Evolutionary conservation across 2,329 filamentous ascomycete genomes (phyloP).

Genomic region (Chaetomium sp.): DNA sequence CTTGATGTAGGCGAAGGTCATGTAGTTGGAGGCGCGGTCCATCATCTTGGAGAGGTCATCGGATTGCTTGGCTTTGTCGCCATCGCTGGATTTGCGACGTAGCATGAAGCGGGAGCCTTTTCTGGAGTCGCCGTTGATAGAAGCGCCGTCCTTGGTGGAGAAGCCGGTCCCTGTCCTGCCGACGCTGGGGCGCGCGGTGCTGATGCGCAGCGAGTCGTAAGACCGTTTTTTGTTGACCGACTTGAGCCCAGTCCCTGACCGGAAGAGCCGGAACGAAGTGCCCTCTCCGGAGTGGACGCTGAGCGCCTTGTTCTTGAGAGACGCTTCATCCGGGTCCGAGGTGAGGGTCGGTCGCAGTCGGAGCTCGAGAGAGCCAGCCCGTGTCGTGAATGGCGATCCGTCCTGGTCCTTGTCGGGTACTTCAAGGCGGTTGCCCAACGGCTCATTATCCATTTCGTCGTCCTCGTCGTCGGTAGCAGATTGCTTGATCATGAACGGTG

Average conservation of each 20-base stretch:
- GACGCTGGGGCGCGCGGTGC: constrained; percentile 48
- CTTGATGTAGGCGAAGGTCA: constrained; percentile 94
- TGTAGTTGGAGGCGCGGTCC: constrained; percentile 89
- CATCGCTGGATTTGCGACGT: constrained; percentile 50
- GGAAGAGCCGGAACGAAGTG: constrained; percentile 57
- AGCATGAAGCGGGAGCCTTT: constrained; percentile 60
- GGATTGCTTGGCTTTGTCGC: constrained; percentile 61
- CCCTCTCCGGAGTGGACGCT: constrained; percentile 54
- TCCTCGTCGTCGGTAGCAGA: constrained; percentile 50
- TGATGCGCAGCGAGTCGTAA: constrained; percentile 56
- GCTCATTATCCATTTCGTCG: constrained; percentile 44
- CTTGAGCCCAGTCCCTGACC: constrained; percentile 48
- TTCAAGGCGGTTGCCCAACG: constrained; percentile 43
- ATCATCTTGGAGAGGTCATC: constrained; percentile 98
- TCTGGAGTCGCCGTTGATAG: constrained; percentile 46
- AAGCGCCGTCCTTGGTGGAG: constrained; percentile 43
- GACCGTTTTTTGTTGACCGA: constrained; percentile 56
- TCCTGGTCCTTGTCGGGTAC: constrained; percentile 49
- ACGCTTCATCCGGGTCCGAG: constrained; percentile 48
- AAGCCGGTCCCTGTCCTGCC: constrained; percentile 51
- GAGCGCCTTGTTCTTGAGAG: constrained; percentile 50
- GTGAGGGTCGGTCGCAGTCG: constrained; percentile 81
- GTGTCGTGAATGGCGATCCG: constrained; percentile 55
- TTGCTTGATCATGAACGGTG: constrained; percentile 59
- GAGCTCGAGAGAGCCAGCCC: constrained; percentile 75